phyloP scores from a whole-genome alignment of 2,329 filamentous ascomycete species.

The Stachybotrys elegans region DNA sequence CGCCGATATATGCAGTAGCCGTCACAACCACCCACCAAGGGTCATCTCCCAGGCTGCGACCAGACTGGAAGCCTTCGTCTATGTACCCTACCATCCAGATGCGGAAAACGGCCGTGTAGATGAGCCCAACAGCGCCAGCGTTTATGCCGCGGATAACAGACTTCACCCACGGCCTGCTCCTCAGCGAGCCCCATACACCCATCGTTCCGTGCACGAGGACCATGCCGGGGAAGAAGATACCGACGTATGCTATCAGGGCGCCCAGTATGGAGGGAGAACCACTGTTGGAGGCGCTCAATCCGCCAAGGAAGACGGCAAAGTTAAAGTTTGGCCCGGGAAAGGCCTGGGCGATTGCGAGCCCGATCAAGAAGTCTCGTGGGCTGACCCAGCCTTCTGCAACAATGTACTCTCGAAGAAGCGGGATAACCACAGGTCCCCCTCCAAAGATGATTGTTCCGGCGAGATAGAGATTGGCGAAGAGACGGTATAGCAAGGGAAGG shows the following conservation, averaged over 20 bases:
- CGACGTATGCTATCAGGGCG: slow-evolving; percentile 40
- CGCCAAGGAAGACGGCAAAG: slow-evolving; percentile 53
- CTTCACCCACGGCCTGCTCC: slow-evolving; percentile 37
- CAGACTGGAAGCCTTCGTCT: slow-evolving; percentile 37
- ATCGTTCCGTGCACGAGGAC: slow-evolving; percentile 40
- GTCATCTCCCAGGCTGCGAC: slow-evolving; percentile 47
- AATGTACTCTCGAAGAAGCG: slow-evolving; percentile 55
- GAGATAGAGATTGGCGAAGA: slow-evolving; percentile 70
- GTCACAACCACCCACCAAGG: slow-evolving; percentile 59
- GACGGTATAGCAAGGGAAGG: slow-evolving; percentile 45
- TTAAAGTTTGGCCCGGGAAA: slow-evolving; percentile 51
- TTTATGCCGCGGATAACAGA: slow-evolving; percentile 50
- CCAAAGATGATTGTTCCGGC: slow-evolving; percentile 66
- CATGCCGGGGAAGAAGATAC: slow-evolving; percentile 44
- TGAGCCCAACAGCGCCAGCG: slow-evolving; percentile 51
- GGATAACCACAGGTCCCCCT: slow-evolving; percentile 61
- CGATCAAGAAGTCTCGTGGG: slow-evolving; percentile 66
- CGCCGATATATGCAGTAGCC: slow-evolving; percentile 29
- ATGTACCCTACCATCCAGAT: slow-evolving; percentile 56
- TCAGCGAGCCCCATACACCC: slow-evolving; percentile 46
- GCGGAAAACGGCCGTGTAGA: slow-evolving; percentile 57
- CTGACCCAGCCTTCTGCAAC: slow-evolving; percentile 67
- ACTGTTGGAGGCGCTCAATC: slow-evolving; percentile 35
- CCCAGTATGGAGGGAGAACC: slow-evolving; percentile 34
- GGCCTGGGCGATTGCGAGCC: slow-evolving; percentile 65